A percentile compares a stretch with the other conserved stretches of the same genome.
Conservation (phyloP, 2,329 filamentous ascomycete species). For the Camillea tinctor region DNA sequence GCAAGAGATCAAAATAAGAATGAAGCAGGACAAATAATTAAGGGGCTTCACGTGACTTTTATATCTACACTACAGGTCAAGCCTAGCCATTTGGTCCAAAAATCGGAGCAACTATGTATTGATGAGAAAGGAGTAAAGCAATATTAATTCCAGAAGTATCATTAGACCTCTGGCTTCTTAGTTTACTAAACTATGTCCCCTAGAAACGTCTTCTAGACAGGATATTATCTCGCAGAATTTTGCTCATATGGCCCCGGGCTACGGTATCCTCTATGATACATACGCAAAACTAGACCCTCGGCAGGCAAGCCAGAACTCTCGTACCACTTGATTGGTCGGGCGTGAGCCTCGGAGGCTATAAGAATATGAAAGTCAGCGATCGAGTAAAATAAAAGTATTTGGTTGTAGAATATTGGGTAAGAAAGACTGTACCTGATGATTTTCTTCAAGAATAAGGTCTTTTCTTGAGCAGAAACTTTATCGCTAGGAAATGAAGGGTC, state of each 20-base stretch:
- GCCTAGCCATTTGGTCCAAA: not conserved
- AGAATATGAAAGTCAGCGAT: not conserved
- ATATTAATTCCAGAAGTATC: too few species aligned
- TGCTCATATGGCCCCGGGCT: not conserved
- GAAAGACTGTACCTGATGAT: slow-evolving; percentile 52
- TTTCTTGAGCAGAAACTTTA: slow-evolving; percentile 60
- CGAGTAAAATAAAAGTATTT: not conserved
- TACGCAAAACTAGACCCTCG: slow-evolving; percentile 62
- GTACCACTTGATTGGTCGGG: slow-evolving; percentile 64
- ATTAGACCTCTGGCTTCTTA: too few species aligned
- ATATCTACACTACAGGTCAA: not conserved
- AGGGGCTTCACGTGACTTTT: too few species aligned
- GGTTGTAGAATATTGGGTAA: not conserved
- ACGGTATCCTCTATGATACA: slow-evolving; percentile 45
- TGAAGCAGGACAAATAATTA: too few species aligned
- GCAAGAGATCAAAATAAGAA: too few species aligned
- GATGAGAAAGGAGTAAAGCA: not conserved
- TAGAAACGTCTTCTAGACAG: too few species aligned
- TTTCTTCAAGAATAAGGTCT: slow-evolving; percentile 63
- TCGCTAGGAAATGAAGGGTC: slow-evolving; percentile 56
- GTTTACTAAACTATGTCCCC: too few species aligned
- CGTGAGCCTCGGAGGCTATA: slow-evolving; percentile 61
- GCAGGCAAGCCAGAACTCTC: slow-evolving; percentile 71
- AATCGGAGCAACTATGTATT: not conserved
- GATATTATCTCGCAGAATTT: too few species aligned